A percentile compares a stretch with the other conserved stretches of the same genome.
These are phyloP conservation scores for Mycena maculata DNA, from an alignment of 768 basidiomycete species.

Conservation along the genomic window DNA sequence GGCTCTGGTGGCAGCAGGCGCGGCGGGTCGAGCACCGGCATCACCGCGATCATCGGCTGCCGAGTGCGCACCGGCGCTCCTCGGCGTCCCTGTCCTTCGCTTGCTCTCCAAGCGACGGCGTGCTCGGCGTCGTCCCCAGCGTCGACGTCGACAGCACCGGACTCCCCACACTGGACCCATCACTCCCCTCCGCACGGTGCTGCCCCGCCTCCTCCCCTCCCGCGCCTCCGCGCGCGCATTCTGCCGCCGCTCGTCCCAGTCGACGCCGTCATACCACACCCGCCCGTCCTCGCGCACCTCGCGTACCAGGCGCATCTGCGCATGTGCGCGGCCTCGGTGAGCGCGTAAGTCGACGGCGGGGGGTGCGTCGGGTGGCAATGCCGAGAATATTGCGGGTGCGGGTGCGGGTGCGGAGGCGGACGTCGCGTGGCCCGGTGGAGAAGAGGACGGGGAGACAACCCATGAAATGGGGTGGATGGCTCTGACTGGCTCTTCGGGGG, in stretches of 20 bases:
- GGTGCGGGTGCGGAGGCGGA: constrained; percentile 32
- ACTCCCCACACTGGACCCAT: constrained; percentile 63
- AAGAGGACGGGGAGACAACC: constrained; percentile 51
- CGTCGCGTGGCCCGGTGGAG: constrained; percentile 30
- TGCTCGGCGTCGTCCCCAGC: constrained; percentile 80
- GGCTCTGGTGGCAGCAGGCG: constrained; percentile 66
- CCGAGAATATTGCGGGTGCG: constrained; percentile 25
- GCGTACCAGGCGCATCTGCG: constrained; percentile 69
- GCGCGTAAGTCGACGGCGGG: background rate
- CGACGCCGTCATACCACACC: constrained; percentile 79
- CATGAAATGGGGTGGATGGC: constrained; percentile 74
- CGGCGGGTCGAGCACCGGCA: constrained; percentile 72
- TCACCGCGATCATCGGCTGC: constrained; percentile 52
- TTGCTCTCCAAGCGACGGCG: constrained; percentile 60
- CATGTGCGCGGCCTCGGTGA: constrained; percentile 70
- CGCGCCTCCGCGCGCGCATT: constrained; percentile 48
- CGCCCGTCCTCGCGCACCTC: constrained; percentile 70
- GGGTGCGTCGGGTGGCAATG: constrained; percentile 51
- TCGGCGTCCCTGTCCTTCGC: constrained; percentile 42
- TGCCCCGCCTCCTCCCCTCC: constrained; percentile 34
- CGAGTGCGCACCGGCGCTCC: too few relatives aligned
- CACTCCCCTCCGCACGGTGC: constrained; percentile 47
- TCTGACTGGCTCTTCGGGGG: constrained; percentile 1
- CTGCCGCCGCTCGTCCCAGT: constrained; percentile 67
- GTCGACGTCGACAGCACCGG: constrained; percentile 81